Evolutionary conservation across 495 filamentous ascomycete genomes (phyloP).

Genomic region (Daldinia loculata): DNA sequence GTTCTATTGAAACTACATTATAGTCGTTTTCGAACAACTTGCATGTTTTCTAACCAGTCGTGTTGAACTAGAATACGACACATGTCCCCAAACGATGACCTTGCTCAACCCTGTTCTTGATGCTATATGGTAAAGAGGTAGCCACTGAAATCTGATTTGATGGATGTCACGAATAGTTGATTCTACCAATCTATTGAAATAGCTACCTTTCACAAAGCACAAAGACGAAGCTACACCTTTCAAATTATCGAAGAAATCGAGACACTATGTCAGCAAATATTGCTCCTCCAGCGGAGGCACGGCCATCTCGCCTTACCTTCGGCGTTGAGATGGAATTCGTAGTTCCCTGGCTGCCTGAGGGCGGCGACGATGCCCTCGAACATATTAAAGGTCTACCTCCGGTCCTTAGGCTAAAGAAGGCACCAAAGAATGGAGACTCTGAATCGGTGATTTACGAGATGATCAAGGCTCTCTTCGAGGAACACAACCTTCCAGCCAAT

Average conservation of each 20-base stretch:
- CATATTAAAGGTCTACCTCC: constrained; percentile 20
- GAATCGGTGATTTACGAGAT: not conserved
- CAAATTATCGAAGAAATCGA: not conserved
- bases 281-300: not conserved
- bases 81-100: not conserved
- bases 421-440: not conserved
- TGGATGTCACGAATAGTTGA: not conserved
- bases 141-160: not conserved
- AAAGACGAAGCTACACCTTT: not conserved
- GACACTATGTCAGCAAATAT: constrained; percentile 14
- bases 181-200: not conserved
- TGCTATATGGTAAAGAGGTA: not conserved
- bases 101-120: not conserved
- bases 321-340: constrained; percentile 49
- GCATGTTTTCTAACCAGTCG: too few relatives aligned
- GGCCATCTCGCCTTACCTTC: constrained; percentile 31
- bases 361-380: not conserved
- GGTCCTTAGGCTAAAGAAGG: not conserved
- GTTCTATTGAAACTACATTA: not conserved
- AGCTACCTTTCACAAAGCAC: not conserved
- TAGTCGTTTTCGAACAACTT: not conserved
- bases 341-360: constrained; percentile 16
- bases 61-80: not conserved
- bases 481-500: not conserved
- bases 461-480: constrained; percentile 2